Base-by-base conservation (phyloP, 805 yeast genomes). In the Candida vaughaniae region DNA sequence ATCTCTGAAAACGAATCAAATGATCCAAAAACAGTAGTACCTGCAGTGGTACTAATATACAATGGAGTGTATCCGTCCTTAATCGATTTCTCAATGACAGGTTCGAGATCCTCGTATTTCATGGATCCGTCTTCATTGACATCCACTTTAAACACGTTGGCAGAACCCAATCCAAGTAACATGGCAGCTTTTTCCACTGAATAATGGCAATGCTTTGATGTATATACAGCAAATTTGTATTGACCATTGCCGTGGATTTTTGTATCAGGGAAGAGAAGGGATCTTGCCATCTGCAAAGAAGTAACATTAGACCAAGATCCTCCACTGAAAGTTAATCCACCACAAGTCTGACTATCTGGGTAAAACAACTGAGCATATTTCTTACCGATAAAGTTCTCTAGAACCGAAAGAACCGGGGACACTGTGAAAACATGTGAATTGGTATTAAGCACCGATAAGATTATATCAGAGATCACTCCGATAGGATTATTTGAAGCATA, bases 301-400 rank as follows among this genome's bases (percentile, higher is more conserved):
- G 93, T 86, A 36, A 83, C 74, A 57, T 86, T 86, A 6, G 95
- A 84, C 81, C 89, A 86, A 4, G 91, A 82, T 0, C 95, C 95
- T 14, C 95, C 95, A 15, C 88, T 75, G 55, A 86, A 84, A 0
- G 95, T 87, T 47, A 87, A 63, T 0, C 95, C 95, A 17, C 95
- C 95, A 30, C 90, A 76, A 22, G 66, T 63, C 3, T 62, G 62
- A 6, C 9, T 5, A 16, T 27, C 18, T 16, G 47, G 46, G 49
- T 72, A 84, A 59, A 83, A 85, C 51, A 81, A 44, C 29, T 60
- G 53, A 4, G 95, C 95, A 52, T 87, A 87, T 37, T 78, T 75
- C 30, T 69, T 73, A 10, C 82, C 78, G 22, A 83, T 79, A 40
- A 68, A 71, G 58, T 82, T 82, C 54, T 86, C 95, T 36, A 87